Percentiles rank a stretch among this genome's conserved stretches.
Evolutionary conservation across 257 asterid genomes (phyloP).

Genomic region (Rauvolfia tetraphylla): DNA sequence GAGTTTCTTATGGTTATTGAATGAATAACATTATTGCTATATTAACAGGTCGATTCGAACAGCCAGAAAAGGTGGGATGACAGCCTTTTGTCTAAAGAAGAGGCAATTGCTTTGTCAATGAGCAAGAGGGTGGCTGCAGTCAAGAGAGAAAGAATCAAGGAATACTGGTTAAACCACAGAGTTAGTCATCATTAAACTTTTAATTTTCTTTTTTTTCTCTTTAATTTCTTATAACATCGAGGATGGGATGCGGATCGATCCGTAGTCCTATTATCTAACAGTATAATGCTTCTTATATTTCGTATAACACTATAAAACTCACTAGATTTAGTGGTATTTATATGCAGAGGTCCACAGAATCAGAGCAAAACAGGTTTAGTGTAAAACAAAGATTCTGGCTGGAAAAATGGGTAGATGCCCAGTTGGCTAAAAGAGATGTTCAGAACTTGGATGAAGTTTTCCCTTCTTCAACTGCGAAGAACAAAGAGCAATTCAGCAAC

Average conservation of each 20-base stretch:
- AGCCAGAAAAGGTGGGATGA: constrained; percentile 86
- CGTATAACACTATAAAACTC: too few species aligned
- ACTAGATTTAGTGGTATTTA: background rate
- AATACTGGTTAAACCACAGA: constrained; percentile 76
- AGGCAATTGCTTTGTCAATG: constrained; percentile 45
- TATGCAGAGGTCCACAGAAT: constrained; percentile 77
- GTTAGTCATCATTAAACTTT: constrained; percentile 39
- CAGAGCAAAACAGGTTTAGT: constrained; percentile 54
- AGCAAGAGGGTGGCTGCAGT: constrained; percentile 68
- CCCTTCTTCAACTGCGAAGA: constrained; percentile 41
- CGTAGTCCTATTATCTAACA: background rate
- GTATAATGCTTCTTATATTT: constrained; percentile 49
- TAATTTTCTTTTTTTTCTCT: background rate
- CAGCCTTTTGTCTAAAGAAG: constrained; percentile 58
- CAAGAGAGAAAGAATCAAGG: constrained; percentile 69
- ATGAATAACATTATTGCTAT: constrained; percentile 2
- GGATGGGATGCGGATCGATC: background rate
- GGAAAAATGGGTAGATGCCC: constrained; percentile 88
- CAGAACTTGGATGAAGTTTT: constrained; percentile 27
- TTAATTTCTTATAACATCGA: background rate
- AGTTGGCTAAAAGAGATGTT: constrained; percentile 56
- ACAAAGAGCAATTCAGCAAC: constrained; percentile 39
- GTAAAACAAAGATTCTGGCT: constrained; percentile 73
- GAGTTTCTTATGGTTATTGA: background rate
- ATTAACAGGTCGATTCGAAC: constrained; percentile 61